Evolutionary conservation across 805 yeast species (phyloP).

Genomic region (Starmerella davenportii): DNA sequence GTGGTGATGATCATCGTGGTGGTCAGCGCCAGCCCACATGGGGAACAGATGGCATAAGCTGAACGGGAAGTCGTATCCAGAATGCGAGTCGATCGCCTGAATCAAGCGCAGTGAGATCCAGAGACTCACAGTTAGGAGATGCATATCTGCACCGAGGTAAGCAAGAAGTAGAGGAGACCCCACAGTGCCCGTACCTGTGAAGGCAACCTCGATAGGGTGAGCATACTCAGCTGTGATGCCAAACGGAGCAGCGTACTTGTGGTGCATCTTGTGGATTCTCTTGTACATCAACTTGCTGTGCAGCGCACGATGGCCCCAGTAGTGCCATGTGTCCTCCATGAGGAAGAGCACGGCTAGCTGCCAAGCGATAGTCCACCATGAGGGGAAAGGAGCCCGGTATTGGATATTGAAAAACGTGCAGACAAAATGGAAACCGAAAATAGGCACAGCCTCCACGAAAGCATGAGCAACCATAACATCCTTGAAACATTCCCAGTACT

Average conservation of each 20-base stretch:
- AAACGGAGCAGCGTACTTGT: slow-evolving; percentile 93
- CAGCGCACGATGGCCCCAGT: slow-evolving; percentile 81
- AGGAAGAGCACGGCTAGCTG: slow-evolving; percentile 69
- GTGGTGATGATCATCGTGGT: slow-evolving; percentile 94
- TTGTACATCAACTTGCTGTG: slow-evolving; percentile 75
- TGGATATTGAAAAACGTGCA: slow-evolving; percentile 66
- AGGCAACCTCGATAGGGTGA: slow-evolving; percentile 82
- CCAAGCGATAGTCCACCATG: slow-evolving; percentile 33
- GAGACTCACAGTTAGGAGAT: slow-evolving; percentile 67
- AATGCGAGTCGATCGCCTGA: slow-evolving; percentile 96
- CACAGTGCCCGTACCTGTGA: slow-evolving; percentile 87
- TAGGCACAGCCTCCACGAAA: slow-evolving; percentile 86
- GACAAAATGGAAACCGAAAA: slow-evolving; percentile 92
- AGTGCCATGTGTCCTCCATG: slow-evolving; percentile 91
- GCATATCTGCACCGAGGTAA: slow-evolving; percentile 55
- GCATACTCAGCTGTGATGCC: slow-evolving; percentile 97
- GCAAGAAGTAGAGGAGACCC: slow-evolving; percentile 85
- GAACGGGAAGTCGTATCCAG: slow-evolving; percentile 97
- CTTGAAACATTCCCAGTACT: slow-evolving; percentile 86
- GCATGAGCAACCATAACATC: slow-evolving; percentile 72
- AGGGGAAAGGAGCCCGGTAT: slow-evolving; percentile 73
- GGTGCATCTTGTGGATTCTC: slow-evolving; percentile 92
- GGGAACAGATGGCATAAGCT: slow-evolving; percentile 83
- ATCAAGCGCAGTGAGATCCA: slow-evolving; percentile 81
- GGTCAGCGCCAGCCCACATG: slow-evolving; percentile 97